Evolutionary conservation across 177 flowering plant species (phyloP).

Genomic region (Vitis hybrid): DNA sequence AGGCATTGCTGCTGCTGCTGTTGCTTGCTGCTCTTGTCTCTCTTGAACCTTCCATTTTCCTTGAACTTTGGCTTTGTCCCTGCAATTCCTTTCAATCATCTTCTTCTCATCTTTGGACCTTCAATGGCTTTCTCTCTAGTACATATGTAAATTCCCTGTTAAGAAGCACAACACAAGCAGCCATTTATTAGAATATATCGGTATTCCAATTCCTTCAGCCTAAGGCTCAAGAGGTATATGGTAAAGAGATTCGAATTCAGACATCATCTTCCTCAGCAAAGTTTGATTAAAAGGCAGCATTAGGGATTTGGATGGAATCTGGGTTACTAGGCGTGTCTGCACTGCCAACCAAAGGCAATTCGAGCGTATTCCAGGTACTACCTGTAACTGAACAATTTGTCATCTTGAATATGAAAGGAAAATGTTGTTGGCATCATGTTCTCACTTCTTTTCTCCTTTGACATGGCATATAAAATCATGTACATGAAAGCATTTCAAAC

Average conservation of each 20-base stretch:
- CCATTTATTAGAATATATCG: too few species aligned
- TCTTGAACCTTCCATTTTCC: not conserved
- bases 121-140: too few species aligned
- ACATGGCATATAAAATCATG: too few species aligned
- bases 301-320: not conserved
- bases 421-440: not conserved
- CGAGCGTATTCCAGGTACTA: not conserved
- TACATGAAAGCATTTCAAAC: too few species aligned
- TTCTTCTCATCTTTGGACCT: not conserved
- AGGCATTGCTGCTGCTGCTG: constrained; percentile 1
- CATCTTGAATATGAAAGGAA: not conserved
- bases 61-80: not conserved
- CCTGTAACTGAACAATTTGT: not conserved
- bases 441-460: not conserved
- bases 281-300: not conserved
- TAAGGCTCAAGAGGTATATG: too few species aligned
- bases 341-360: not conserved
- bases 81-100: not conserved
- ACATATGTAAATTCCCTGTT: too few species aligned
- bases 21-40: not conserved
- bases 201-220: too few species aligned
- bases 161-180: too few species aligned
- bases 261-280: not conserved
- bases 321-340: not conserved
- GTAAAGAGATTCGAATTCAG: not conserved